A percentile compares a stretch with the other conserved stretches of the same genome.
phyloP scores from a whole-genome alignment of 192 early-diverging fungal species.

The Phlyctochytrium bullatum region DNA sequence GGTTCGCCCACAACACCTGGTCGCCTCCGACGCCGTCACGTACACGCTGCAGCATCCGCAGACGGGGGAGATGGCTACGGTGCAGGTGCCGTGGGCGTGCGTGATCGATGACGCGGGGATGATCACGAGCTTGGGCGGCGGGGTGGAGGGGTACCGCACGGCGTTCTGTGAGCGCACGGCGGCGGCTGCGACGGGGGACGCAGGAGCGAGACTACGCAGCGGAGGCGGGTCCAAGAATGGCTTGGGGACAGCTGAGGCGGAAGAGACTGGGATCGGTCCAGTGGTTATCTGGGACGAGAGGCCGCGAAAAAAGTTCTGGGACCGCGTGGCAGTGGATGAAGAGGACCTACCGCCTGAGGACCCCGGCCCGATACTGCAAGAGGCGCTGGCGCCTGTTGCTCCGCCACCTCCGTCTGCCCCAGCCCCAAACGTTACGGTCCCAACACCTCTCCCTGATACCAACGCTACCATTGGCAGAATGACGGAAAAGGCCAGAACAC shows the following conservation, averaged over 20 bases:
- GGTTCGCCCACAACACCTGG: background rate
- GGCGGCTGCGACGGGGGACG: background rate
- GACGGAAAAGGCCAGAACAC: too few species aligned
- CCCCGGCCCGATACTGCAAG: background rate
- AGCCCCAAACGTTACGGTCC: background rate
- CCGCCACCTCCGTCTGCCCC: background rate
- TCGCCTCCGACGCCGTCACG: background rate
- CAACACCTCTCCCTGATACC: background rate
- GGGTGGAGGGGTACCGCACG: background rate
- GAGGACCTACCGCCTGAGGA: background rate
- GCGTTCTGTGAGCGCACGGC: too few species aligned
- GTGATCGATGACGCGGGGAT: background rate
- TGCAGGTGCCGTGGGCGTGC: background rate
- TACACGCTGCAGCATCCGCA: background rate
- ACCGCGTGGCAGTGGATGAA: background rate
- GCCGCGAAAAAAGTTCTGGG: background rate
- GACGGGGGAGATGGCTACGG: background rate
- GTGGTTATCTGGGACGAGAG: background rate
- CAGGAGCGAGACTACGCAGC: background rate
- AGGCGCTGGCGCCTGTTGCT: background rate
- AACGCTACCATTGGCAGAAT: background rate
- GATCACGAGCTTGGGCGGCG: background rate
- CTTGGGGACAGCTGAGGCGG: too few species aligned
- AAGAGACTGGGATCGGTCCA: too few species aligned
- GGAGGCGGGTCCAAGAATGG: background rate